Base-by-base conservation (phyloP, 2,329 filamentous ascomycete genomes). In the Stagonosporopsis vannaccii region DNA sequence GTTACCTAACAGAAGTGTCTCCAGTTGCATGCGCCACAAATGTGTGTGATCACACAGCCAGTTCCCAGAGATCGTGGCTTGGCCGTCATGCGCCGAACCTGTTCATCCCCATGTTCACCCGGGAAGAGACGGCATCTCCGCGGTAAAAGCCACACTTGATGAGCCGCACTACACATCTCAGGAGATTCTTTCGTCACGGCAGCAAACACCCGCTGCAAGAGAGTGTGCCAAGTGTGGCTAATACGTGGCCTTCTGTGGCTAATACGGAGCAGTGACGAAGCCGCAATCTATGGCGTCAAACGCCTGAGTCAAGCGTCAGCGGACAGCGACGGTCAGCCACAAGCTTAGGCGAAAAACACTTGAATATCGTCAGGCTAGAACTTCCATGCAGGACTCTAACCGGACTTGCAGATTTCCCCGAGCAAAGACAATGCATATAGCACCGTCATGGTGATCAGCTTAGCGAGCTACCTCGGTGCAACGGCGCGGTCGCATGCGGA, bases 381-480 rank as follows among this genome's bases (percentile, higher is more conserved):
- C 30, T 56, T 56, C 53, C 37, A 47, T 51, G 53, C 47, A 47
- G 48, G 25, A 51, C 36, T 51, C 53, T 56, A 48, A 51, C 53
- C 43, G 36, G 6, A 42, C 35, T 56, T 32, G 53, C 53, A 51
- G 48, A 47, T 43, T 51, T 51, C 19, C n/a, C 53, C 53, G 47
- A 56, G 25, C 32, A 37, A 23, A 22, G 43, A 55, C 11, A 25
- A 13, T 28, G 35, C 22, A 40, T 6, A 26, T 41, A 20, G 41
- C 36, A 46, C 42, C 28, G 53, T 40, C 51, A 19, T 36, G 46
- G 33, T 51, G 42, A 36, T 51, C 43, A 25, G 39, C 37, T 47
- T 30, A 42, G 36, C 20, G n/a, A 35, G 36, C 17, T 42, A 36
- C 43, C 44, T 52, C 44, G 49, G 55, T 40, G 49, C 35, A 22